phyloP scores from a whole-genome alignment of 768 basidiomycete genomes.

The Suillus subluteus region DNA sequence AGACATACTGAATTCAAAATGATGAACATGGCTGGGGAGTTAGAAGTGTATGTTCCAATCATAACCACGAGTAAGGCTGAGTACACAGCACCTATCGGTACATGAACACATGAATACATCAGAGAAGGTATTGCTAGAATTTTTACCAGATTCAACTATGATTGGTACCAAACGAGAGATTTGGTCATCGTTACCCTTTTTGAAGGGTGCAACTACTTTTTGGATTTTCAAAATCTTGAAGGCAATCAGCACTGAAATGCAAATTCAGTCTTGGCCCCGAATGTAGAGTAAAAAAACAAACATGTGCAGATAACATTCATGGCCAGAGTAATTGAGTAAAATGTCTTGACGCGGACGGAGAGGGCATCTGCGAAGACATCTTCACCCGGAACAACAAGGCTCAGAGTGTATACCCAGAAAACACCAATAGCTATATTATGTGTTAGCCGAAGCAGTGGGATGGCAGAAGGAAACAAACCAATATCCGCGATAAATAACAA shows the following conservation, averaged over 20 bases:
- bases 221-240: constrained; percentile 30
- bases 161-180: constrained; percentile 20
- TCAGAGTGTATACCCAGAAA: constrained; percentile 23
- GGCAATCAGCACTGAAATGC: constrained; percentile 25
- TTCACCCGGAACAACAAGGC: constrained; percentile 21
- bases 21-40: constrained; percentile 21
- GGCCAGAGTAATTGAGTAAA: constrained; percentile 28
- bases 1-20: constrained; percentile 22
- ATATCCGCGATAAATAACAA: constrained; percentile 32
- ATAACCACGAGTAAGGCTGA: constrained; percentile 23
- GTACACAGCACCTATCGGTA: constrained; percentile 20
- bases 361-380: constrained; percentile 24
- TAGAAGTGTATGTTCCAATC: constrained; percentile 19
- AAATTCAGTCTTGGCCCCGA: neutral
- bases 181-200: constrained; percentile 5
- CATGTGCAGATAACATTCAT: constrained; percentile 32
- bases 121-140: neutral
- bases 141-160: constrained; percentile 27
- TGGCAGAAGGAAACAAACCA: constrained; percentile 18
- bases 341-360: constrained; percentile 25
- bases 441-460: neutral
- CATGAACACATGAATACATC: neutral
- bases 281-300: constrained; percentile 15
- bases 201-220: constrained; percentile 12
- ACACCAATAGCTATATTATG: constrained; percentile 21